Conservation (phyloP, 2,329 filamentous ascomycete species). For the Leptographium wingfieldii region DNA sequence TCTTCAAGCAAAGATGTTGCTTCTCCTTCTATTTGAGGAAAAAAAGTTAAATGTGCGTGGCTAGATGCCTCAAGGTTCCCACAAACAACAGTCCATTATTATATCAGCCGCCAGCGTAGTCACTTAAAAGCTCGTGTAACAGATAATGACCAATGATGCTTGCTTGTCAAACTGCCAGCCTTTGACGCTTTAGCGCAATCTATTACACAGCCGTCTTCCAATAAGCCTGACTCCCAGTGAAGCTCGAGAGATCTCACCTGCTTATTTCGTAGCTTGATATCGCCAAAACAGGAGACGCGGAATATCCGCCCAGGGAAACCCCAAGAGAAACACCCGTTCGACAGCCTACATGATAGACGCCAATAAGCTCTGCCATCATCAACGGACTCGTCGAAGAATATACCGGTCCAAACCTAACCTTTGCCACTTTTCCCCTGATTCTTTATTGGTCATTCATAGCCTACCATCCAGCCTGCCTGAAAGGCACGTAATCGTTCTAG, state of each 20-base stretch:
- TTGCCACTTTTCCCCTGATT: background rate
- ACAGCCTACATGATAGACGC: background rate
- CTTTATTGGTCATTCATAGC: too few relatives aligned
- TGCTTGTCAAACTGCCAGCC: background rate
- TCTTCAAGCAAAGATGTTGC: too few relatives aligned
- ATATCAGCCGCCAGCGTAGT: too few relatives aligned
- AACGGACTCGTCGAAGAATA: background rate
- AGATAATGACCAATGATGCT: background rate
- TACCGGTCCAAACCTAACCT: too few relatives aligned
- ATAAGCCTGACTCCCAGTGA: background rate
- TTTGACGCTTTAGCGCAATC: background rate
- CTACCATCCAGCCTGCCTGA: background rate
- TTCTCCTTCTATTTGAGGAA: too few relatives aligned
- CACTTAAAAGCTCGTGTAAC: background rate
- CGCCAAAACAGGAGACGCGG: conserved; percentile 15
- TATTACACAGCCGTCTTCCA: background rate
- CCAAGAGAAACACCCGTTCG: background rate
- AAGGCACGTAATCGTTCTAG: too few relatives aligned
- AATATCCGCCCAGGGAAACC: background rate
- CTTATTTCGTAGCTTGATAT: conserved; percentile 3
- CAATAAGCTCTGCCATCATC: too few relatives aligned
- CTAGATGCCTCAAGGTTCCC: too few relatives aligned
- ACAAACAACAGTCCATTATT: background rate
- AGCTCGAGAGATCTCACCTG: background rate
- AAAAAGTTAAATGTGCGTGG: too few relatives aligned